These are phyloP conservation scores for Verticillium nubilum DNA, from an alignment of 2,329 filamentous ascomycete genomes.

Conservation along the genomic window DNA sequence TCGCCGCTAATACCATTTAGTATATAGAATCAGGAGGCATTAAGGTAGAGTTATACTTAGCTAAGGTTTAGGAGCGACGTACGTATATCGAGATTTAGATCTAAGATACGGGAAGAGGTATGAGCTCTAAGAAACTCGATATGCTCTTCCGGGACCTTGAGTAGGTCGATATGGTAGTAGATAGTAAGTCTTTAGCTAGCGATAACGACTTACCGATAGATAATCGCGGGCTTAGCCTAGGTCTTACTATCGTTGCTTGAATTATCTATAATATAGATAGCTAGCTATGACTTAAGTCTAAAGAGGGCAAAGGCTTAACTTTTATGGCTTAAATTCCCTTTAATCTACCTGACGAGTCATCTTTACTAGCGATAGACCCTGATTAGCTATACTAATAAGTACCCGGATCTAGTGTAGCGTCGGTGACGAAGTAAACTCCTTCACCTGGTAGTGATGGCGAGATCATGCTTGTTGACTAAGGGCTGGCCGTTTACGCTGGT, in stretches of 20 bases:
- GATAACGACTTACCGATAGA: constrained; percentile 13
- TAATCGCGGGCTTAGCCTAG: constrained; percentile 62
- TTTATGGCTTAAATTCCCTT: constrained; percentile 81
- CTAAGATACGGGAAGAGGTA: constrained; percentile 70
- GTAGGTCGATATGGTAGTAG: constrained; percentile 41
- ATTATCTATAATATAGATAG: constrained; percentile 85
- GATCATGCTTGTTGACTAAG: constrained; percentile 55
- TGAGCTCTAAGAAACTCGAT: constrained; percentile 57
- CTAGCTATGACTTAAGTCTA: constrained; percentile 77
- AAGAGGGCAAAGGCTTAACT: constrained; percentile 73
- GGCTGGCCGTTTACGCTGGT: constrained; percentile 16
- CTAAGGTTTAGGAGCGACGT: constrained; percentile 43
- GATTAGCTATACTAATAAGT: constrained; percentile 10
- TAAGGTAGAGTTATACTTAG: constrained; percentile 63
- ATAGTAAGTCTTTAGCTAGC: constrained; percentile 19
- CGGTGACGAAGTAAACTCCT: constrained; percentile 22
- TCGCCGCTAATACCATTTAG: constrained; percentile 80
- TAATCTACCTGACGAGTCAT: constrained; percentile 44
- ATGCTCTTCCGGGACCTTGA: constrained; percentile 53
- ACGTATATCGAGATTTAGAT: constrained; percentile 69
- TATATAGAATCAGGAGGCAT: constrained; percentile 66
- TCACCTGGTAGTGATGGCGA: constrained; percentile 42
- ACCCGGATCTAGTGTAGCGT: constrained; percentile 19
- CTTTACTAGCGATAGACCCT: constrained; percentile 16
- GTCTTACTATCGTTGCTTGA: constrained; percentile 81